A percentile compares a stretch with the other conserved stretches of the same genome.
These are phyloP conservation scores for Fusarium illudens DNA, from an alignment of 2,329 filamentous ascomycete species.

Conservation along the genomic window DNA sequence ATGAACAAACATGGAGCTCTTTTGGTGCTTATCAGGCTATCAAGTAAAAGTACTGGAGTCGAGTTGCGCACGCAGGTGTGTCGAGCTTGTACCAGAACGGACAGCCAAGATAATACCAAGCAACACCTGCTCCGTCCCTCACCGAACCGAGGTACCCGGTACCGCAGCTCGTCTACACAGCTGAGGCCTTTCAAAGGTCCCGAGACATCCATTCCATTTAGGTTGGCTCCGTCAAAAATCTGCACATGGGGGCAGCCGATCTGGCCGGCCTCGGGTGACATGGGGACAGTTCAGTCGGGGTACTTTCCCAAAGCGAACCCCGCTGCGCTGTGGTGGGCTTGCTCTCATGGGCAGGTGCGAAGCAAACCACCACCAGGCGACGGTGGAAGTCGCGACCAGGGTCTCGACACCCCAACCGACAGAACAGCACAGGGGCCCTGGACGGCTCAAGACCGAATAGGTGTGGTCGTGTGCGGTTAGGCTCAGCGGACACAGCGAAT, in stretches of 20 bases:
- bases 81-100: background rate
- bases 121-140: background rate
- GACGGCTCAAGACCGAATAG: background rate
- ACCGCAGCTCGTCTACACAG: background rate
- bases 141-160: background rate
- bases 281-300: background rate
- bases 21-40: background rate
- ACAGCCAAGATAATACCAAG: background rate
- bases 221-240: background rate
- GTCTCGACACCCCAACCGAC: background rate
- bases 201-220: background rate
- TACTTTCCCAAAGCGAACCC: background rate
- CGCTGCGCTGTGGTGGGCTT: background rate
- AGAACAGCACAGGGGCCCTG: background rate
- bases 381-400: background rate
- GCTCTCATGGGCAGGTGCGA: background rate
- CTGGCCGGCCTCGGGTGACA: conserved; percentile 9
- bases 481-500: background rate
- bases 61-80: background rate
- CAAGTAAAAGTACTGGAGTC: background rate
- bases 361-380: background rate
- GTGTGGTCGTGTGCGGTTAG: background rate
- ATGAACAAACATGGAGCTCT: background rate
- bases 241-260: conserved; percentile 7
- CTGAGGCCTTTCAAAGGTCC: background rate